These are phyloP conservation scores for Thelonectria rubi DNA, from an alignment of 2,329 filamentous ascomycete species.

Conservation along the genomic window DNA sequence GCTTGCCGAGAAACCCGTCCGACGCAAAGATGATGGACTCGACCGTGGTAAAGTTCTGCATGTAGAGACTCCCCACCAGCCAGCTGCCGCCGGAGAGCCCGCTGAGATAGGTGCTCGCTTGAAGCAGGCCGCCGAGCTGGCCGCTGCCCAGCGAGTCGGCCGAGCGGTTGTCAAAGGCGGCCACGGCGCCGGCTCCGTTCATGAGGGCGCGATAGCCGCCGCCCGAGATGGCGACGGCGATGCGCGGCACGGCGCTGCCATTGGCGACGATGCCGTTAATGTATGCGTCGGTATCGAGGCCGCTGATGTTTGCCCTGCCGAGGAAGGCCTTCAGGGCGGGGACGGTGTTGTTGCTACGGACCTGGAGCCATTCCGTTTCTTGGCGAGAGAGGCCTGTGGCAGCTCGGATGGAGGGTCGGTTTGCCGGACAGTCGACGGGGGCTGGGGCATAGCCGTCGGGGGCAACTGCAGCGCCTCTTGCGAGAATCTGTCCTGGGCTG, in stretches of 20 bases:
- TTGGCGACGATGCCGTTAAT: conserved; percentile 73
- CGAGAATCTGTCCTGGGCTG: not conserved
- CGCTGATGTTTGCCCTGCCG: conserved; percentile 70
- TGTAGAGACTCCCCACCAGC: conserved; percentile 77
- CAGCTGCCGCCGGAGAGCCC: conserved; percentile 80
- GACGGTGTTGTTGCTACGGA: conserved; percentile 73
- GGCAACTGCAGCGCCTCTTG: conserved; percentile 15
- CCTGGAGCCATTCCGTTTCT: conserved; percentile 66
- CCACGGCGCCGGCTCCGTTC: conserved; percentile 77
- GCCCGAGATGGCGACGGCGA: conserved; percentile 78
- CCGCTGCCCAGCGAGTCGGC: conserved; percentile 60
- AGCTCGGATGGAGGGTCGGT: conserved; percentile 8
- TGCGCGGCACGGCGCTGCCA: conserved; percentile 60
- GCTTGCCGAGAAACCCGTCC: conserved; percentile 25
- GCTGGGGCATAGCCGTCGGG: conserved; percentile 25
- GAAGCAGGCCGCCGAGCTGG: conserved; percentile 74
- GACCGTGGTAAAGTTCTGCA: conserved; percentile 80
- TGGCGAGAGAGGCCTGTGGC: conserved; percentile 20
- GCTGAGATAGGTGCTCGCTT: conserved; percentile 77
- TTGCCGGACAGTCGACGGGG: conserved; percentile 22
- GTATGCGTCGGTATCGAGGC: conserved; percentile 75
- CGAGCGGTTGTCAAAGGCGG: conserved; percentile 77
- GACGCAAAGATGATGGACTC: conserved; percentile 43
- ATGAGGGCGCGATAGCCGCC: conserved; percentile 82
- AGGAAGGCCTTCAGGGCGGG: conserved; percentile 76